Evolutionary conservation across 139 green algal genomes (phyloP).

Genomic region (Chlorella ohadii): DNA sequence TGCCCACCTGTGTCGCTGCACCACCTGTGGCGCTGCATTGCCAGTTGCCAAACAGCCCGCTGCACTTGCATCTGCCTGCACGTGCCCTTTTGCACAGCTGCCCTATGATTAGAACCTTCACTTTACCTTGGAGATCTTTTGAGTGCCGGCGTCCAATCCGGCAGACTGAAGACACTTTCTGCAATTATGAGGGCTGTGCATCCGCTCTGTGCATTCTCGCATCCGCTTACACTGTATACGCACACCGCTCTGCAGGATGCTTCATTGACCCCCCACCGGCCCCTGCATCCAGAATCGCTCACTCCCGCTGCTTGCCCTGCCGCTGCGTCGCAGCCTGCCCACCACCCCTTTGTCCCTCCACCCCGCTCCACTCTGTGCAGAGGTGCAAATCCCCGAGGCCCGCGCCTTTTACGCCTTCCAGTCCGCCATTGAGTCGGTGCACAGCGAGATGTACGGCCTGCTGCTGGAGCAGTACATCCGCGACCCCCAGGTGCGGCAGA

Average conservation of each 20-base stretch:
- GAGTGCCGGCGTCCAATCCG: neutral
- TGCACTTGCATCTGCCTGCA: no score
- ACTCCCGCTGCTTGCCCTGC: no score
- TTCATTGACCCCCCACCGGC: no score
- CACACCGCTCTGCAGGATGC: no score
- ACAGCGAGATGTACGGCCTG: constrained; percentile 85
- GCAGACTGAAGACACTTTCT: constrained; percentile 37
- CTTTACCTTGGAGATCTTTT: constrained; percentile 46
- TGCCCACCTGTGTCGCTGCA: no score
- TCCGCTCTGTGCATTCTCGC: no score
- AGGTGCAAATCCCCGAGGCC: constrained; percentile 86
- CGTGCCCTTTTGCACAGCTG: no score
- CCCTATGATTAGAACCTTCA: constrained; percentile 18
- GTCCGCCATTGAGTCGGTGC: constrained; percentile 89
- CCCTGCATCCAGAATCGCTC: no score
- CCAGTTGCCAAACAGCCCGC: no score
- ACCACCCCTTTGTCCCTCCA: neutral
- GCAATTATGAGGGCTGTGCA: constrained; percentile 34
- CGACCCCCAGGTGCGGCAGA: constrained; percentile 43
- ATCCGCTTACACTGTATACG: no score
- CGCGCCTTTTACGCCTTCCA: constrained; percentile 90
- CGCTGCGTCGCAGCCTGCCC: no score
- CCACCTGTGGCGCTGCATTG: no score
- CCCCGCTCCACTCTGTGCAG: constrained; percentile 33
- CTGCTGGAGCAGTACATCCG: constrained; percentile 77